These are phyloP conservation scores for Jasminum sambac DNA, from an alignment of 257 asterid species.

Conservation along the genomic window DNA sequence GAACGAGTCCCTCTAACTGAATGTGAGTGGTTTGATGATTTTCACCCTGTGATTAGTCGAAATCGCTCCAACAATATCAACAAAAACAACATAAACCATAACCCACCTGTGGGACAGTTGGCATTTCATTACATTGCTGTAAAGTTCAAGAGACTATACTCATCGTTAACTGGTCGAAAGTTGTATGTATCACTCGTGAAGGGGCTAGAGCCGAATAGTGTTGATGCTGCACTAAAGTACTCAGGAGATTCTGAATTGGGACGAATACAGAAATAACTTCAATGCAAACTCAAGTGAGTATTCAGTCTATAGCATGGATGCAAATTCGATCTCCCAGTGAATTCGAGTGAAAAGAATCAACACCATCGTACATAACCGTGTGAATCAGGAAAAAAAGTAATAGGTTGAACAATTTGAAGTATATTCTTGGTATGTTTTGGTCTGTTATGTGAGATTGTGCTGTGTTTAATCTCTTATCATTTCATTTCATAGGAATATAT, in stretches of 20 bases:
- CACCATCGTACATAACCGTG: neutral
- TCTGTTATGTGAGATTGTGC: neutral
- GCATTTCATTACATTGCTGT: constrained; percentile 53
- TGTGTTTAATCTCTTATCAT: neutral
- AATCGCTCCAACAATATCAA: constrained; percentile 24
- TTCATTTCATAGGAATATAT: neutral
- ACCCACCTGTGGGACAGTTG: constrained; percentile 45
- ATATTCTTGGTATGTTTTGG: neutral
- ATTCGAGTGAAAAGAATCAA: neutral
- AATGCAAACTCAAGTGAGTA: constrained; percentile 36
- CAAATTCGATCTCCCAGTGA: constrained; percentile 47
- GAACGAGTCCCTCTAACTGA: constrained; percentile 37
- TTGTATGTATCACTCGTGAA: constrained; percentile 51
- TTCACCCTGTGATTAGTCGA: constrained; percentile 38
- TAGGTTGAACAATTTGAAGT: neutral
- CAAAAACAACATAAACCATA: constrained; percentile 29
- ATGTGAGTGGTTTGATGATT: constrained; percentile 65
- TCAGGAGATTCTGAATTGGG: constrained; percentile 62
- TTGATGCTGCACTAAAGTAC: constrained; percentile 53
- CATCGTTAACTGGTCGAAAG: constrained; percentile 45
- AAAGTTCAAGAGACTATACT: constrained; percentile 52
- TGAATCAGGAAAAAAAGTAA: neutral
- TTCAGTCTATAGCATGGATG: constrained; percentile 48
- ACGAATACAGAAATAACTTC: constrained; percentile 49
- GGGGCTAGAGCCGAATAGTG: constrained; percentile 45